These are phyloP conservation scores for Atractiella rhizophila DNA, from an alignment of 768 basidiomycete species.

Conservation along the genomic window DNA sequence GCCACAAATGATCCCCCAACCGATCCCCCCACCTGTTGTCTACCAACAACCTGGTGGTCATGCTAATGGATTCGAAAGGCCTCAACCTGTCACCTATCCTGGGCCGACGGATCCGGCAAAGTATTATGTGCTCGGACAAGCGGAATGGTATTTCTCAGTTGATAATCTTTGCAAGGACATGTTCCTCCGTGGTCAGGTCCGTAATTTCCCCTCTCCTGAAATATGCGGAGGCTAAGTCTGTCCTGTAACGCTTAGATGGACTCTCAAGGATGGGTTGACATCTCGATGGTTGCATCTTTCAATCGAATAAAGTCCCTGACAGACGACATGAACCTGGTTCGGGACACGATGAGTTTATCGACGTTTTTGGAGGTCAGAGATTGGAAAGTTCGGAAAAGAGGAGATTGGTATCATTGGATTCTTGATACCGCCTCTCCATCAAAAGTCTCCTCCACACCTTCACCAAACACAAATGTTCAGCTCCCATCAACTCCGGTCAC, in stretches of 20 bases:
- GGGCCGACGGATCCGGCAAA: constrained; percentile 2
- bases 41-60: too few relatives aligned
- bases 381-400: constrained; percentile 29
- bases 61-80: too few relatives aligned
- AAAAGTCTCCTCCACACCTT: background rate
- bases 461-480: background rate
- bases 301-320: constrained; percentile 53
- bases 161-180: constrained; percentile 76
- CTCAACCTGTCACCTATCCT: too few relatives aligned
- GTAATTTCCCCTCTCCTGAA: constrained; percentile 17
- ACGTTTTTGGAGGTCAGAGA: constrained; percentile 39
- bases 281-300: constrained; percentile 59
- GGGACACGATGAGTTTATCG: constrained; percentile 43
- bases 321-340: constrained; percentile 30
- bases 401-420: constrained; percentile 5
- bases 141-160: constrained; percentile 77
- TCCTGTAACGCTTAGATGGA: constrained; percentile 45
- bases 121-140: constrained; percentile 25
- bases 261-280: constrained; percentile 58
- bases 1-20: too few relatives aligned
- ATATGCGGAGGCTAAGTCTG: background rate
- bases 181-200: constrained; percentile 49
- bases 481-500: background rate
- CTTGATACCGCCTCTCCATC: background rate
- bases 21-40: too few relatives aligned